Evolutionary conservation across 2,329 filamentous ascomycete species (phyloP).

Genomic region (Cryphonectria naterciae): DNA sequence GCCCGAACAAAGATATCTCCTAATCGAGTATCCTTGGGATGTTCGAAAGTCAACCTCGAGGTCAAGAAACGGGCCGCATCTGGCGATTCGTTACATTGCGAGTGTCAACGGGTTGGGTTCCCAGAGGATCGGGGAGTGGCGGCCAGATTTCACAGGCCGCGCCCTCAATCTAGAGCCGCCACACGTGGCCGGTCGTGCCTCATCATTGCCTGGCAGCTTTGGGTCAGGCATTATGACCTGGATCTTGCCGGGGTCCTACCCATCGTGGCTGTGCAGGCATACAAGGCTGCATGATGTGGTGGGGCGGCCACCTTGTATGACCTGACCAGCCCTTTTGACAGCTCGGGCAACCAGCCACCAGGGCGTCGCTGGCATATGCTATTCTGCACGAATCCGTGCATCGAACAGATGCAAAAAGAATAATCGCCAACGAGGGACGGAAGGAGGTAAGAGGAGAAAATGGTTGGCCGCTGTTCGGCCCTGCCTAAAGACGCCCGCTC

Average conservation of each 20-base stretch:
- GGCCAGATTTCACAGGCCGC: slow-evolving; percentile 5
- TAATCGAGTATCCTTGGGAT: not conserved
- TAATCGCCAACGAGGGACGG: not conserved
- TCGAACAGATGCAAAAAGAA: not conserved
- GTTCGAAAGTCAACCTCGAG: not conserved
- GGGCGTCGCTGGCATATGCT: not conserved
- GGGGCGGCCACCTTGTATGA: not conserved
- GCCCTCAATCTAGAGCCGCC: slow-evolving; percentile 16
- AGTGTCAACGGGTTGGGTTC: slow-evolving; percentile 7
- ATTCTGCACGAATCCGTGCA: not conserved
- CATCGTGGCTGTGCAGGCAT: not conserved
- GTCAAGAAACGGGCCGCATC: slow-evolving; percentile 10
- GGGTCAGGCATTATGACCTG: not conserved
- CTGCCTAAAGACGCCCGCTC: not conserved
- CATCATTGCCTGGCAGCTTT: not conserved
- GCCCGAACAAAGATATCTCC: slow-evolving; percentile 5
- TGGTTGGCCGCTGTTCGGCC: not conserved
- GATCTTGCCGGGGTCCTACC: not conserved
- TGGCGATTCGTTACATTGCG: slow-evolving; percentile 5
- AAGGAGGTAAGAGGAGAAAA: not conserved
- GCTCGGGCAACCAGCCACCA: slow-evolving; percentile 4
- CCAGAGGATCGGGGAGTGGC: slow-evolving; percentile 1
- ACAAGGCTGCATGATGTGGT: slow-evolving; percentile 13
- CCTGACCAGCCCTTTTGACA: not conserved
- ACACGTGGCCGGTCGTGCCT: slow-evolving; percentile 1